Conservation (phyloP, 768 basidiomycete species). For the Agrocybe praecox region DNA sequence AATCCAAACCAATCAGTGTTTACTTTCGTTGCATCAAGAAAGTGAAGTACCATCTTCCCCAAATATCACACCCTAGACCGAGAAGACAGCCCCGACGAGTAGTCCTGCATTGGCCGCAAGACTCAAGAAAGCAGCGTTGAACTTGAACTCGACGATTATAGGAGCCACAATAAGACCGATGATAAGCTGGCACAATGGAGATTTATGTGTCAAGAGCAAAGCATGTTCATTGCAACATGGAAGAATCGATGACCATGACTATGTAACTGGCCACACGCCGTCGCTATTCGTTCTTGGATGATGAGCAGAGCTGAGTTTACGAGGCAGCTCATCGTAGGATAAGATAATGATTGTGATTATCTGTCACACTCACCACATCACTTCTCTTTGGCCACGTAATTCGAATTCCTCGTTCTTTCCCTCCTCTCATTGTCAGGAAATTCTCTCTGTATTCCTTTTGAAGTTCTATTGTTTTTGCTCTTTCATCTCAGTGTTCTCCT, state of each 20-base stretch:
- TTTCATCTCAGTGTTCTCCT: too few species aligned
- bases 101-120: slow-evolving; percentile 71
- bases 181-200: slow-evolving; percentile 43
- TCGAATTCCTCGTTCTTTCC: too few species aligned
- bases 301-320: too few species aligned
- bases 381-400: too few species aligned
- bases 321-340: too few species aligned
- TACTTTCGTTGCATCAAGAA: neutral
- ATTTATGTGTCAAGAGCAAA: neutral
- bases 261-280: slow-evolving; percentile 74
- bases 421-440: too few species aligned
- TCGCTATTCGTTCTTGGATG: too few species aligned
- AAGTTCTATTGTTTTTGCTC: too few species aligned
- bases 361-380: too few species aligned
- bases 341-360: too few species aligned
- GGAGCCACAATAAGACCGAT: slow-evolving; percentile 67
- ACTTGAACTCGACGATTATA: slow-evolving; percentile 64
- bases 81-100: slow-evolving; percentile 66
- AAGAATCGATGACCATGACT: slow-evolving; percentile 21
- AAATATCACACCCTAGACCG: slow-evolving; percentile 69
- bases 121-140: slow-evolving; percentile 61
- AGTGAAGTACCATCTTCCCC: slow-evolving; percentile 58
- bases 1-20: neutral
- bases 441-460: too few species aligned
- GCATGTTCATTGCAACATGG: neutral